A percentile compares a stretch with the other conserved stretches of the same genome.
Evolutionary conservation across 2,329 filamentous ascomycete genomes (phyloP).

Genomic region (Colletotrichum eremochloae): DNA sequence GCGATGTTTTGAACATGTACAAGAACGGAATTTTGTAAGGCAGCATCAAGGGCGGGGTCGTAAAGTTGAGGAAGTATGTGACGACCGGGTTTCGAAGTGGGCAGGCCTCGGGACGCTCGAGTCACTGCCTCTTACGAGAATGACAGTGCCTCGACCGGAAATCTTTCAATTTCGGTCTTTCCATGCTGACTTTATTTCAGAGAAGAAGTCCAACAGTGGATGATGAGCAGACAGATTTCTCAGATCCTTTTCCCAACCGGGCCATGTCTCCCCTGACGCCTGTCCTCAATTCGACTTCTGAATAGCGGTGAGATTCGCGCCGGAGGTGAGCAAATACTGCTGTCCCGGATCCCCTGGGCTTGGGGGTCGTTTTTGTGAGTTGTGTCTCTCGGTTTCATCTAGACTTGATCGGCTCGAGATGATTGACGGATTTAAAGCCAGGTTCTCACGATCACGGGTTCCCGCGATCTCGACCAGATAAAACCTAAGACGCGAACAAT

Average conservation of each 20-base stretch:
- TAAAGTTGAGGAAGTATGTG: neutral
- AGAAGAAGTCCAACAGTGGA: neutral
- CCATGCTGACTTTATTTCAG: neutral
- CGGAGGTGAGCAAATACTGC: neutral
- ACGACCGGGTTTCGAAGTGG: neutral
- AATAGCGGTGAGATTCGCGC: slow-evolving; percentile 53
- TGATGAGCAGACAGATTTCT: neutral
- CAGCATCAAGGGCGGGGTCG: slow-evolving; percentile 3
- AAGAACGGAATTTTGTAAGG: neutral
- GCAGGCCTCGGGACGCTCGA: neutral
- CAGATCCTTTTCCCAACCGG: slow-evolving; percentile 52
- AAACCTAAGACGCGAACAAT: too few relatives aligned
- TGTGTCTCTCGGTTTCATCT: neutral
- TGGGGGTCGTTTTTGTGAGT: slow-evolving; percentile 59
- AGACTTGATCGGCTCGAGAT: slow-evolving; percentile 33
- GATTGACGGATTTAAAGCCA: neutral
- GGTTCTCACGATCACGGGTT: slow-evolving; percentile 1
- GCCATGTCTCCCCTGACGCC: slow-evolving; percentile 59
- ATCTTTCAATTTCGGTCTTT: too few relatives aligned
- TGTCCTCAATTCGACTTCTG: slow-evolving; percentile 62
- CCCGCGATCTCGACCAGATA: neutral
- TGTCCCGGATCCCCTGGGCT: slow-evolving; percentile 60
- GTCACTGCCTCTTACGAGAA: neutral
- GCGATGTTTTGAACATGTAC: neutral
- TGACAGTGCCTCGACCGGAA: neutral